Base-by-base conservation (phyloP, 1,284 basidiomycete species). In the Tremellales sp. region DNA sequence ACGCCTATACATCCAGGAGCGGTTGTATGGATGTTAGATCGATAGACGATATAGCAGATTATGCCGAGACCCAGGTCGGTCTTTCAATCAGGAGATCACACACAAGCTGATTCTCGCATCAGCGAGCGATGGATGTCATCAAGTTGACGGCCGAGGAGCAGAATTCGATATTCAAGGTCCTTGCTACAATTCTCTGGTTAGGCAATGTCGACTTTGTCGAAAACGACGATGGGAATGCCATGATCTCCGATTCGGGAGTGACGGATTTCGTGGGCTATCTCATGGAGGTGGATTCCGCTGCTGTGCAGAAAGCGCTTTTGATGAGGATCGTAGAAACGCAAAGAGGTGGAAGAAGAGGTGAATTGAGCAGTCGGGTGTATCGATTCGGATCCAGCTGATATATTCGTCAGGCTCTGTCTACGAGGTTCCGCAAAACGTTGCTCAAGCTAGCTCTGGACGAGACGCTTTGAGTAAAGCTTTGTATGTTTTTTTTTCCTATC, bases 401-500 rank as follows among this genome's bases (percentile, higher is more conserved):
- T 54, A 35, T 58, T 24, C 14, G 8, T 3, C 53, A 76, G 76
- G 77, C 2, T 97, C 93, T 2, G 81, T 97, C 13, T 97, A 97
- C 70, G 90, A 98, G 62, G 94, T 97, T 1, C 95, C 95, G 1
- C 77, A 95, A 46, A 99, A 99, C 65, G 86, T 87, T 6, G 80
- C 91, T 5, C 95, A 99, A 69, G 95, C 95, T 2, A 75, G 75
- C 5, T 80, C 94, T 1, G 90, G 89, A 36, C 78, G 93, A 50
- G 90, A 98, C 74, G 95, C 95, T 0, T 77, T 99, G 27, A 78
- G 93, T 5, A 97, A 99, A 71, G 95, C 93, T 9, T 84, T 99
- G 51, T 66, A 25, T 57, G 64, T 53, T 4, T 16, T 28, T 10
- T 13, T 22, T n/a, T 10, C 8, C 8, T 21, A n/a, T 7, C 18